These are phyloP conservation scores for Venturia effusa DNA, from an alignment of 2,329 filamentous ascomycete species.

Conservation along the genomic window DNA sequence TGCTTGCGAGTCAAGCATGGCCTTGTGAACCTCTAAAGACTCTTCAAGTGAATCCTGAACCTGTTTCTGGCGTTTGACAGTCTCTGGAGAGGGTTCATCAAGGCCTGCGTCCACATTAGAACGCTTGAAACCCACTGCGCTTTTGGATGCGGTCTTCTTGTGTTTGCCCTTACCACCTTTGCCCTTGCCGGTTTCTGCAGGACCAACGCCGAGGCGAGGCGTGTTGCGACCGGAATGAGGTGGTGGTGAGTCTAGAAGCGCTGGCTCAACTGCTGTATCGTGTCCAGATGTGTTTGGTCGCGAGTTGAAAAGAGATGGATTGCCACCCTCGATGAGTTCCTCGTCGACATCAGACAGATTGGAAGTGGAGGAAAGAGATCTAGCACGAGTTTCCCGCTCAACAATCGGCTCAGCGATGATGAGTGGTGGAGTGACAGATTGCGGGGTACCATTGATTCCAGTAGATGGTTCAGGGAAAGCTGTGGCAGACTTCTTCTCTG, in stretches of 20 bases:
- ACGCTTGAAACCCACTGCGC: neutral
- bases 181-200: conserved; percentile 1
- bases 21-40: neutral
- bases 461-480: neutral
- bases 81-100: conserved; percentile 4
- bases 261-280: neutral
- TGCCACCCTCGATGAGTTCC: conserved; percentile 3
- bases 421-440: neutral
- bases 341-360: conserved; percentile 4
- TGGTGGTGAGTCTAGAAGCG: conserved; percentile 4
- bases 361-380: conserved; percentile 2
- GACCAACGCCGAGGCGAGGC: neutral
- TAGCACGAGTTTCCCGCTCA: conserved; percentile 1
- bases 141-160: conserved; percentile 4
- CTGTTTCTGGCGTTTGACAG: conserved; percentile 1
- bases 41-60: neutral
- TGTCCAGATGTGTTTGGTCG: neutral
- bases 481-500: neutral
- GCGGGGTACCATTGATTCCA: neutral
- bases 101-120: neutral
- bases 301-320: neutral
- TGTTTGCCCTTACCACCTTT: neutral
- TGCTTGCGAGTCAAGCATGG: neutral
- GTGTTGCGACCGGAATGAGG: conserved; percentile 1
- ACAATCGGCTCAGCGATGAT: neutral